Base-by-base conservation (phyloP, 1,284 basidiomycete genomes). In the Cerrena zonata region DNA sequence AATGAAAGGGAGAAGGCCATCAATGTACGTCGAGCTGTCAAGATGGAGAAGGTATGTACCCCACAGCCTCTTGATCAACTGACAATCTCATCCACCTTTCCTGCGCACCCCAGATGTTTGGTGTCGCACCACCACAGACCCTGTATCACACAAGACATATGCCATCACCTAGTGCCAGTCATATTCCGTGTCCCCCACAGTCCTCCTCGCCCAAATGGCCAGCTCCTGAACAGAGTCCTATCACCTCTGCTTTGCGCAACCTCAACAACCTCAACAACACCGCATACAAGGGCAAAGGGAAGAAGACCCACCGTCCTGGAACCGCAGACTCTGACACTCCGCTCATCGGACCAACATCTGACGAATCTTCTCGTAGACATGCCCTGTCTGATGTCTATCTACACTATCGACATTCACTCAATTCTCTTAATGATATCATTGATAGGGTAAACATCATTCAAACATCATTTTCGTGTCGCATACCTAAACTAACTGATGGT, bases 31-130 rank as follows among this genome's bases (percentile, higher is more conserved):
- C 70, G 88, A 45, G 88, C 87, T 26, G 73, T 83, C 59, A 91
- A 91, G 69, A 89, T 91, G 86, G 86, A 90, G 67, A 84, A 85
- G 80, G 87, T 86, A 51, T 42, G 73, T 66, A 36, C 44, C 7
- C 19, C 23, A n/a, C 18, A n/a, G 30, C 22, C 30, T 45, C 19
- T 44, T 15, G 36, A 22, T 41, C 3, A 40, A 18, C 39, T 41
- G 15, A 42, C 46, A 45, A 18, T 52, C 30, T 40, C 22, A 30
- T 45, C 40, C 22, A 52, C 49, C 26, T 55, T 44, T 24, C 13
- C 23, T 21, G 18, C 37, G 27, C 11, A 27, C 24, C 19, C 5
- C 53, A 91, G 88, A 75, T 91, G 60, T 90, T 91, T 61, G 88
- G 88, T 49, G 80, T 82, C 26, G 80, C 79, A 4, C 89, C 89